These are phyloP conservation scores for Lentinula lateritia DNA, from an alignment of 768 basidiomycete genomes.

Conservation along the genomic window DNA sequence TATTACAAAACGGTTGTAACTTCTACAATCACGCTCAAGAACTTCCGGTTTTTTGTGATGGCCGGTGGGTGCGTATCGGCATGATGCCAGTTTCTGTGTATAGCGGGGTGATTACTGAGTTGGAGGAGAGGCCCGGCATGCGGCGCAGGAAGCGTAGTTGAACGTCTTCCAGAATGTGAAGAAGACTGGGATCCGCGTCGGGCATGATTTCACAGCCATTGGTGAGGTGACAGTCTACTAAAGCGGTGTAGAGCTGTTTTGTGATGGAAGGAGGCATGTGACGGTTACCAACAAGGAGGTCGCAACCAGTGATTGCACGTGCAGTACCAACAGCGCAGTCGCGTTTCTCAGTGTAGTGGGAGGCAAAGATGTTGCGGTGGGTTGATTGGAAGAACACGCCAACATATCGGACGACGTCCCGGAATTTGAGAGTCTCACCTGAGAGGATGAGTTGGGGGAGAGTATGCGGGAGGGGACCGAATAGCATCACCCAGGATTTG, in stretches of 20 bases:
- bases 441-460: not conserved
- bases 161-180: not conserved
- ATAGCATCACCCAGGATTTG: no score
- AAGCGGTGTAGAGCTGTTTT: no score
- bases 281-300: not conserved
- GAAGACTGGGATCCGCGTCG: not conserved
- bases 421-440: not conserved
- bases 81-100: constrained; percentile 7
- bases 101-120: not conserved
- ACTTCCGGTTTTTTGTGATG: no score
- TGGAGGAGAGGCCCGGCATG: not conserved
- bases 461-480: not conserved
- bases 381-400: not conserved
- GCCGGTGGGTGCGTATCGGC: not conserved
- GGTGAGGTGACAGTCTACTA: no score
- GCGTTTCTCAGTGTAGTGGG: not conserved
- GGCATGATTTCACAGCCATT: not conserved
- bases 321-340: not conserved
- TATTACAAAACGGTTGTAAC: no score
- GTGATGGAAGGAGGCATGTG: no score
- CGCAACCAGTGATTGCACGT: not conserved
- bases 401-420: not conserved
- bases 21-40: no score
- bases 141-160: not conserved
- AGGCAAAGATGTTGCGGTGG: not conserved